Evolutionary conservation across 2,329 filamentous ascomycete genomes (phyloP), one percentile per base, ranked within the genome.

Genomic region (Xylaria sp.): DNA sequence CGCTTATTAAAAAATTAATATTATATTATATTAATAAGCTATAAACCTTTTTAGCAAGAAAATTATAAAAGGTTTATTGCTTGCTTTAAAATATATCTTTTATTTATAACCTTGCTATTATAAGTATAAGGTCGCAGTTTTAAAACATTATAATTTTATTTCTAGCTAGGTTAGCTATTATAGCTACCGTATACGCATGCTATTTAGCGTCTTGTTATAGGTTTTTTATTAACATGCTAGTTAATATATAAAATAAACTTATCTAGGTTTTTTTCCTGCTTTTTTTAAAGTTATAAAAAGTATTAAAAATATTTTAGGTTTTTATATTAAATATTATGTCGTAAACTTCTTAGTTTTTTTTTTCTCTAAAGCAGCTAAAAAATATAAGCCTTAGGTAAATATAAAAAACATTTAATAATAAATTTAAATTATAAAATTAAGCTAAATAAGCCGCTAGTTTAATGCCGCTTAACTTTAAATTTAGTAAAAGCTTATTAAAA

Each of bases 71-170:
- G 2, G 10, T 35, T 35, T 35, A 35, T 35, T 35, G 2, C 2
- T 35, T 35, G 6, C 2, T 35, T 35, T 35, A 51, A 18, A 51
- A 29, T 25, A 51, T 29, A 29, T 51, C 29, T 51, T 51, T 51
- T 18, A 18, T 29, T 16, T 51, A 8, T 51, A 29, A 50, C 5
- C 10, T 25, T 3, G 9, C 27, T 12, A 3, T 50, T 50, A 50
- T 25, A 3, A 10, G 25, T 32, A 53, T n/a, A 32, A 32, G 9
- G 50, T 53, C 32, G 5, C 3, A 53, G 5, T 53, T n/a, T 32
- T 53, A 53, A 53, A 53, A 53, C 32, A 53, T 32, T 53, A 8
- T n/a, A 53, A 35, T 55, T 55, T 55, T 55, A 35, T 18, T 23
- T 37, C 13, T 37, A 23, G 8, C 6, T 12, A 37, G 23, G 18